Evolutionary conservation across 495 filamentous ascomycete species (phyloP), one percentile per base, ranked within the genome.

Genomic region (Entonaema liquescens): DNA sequence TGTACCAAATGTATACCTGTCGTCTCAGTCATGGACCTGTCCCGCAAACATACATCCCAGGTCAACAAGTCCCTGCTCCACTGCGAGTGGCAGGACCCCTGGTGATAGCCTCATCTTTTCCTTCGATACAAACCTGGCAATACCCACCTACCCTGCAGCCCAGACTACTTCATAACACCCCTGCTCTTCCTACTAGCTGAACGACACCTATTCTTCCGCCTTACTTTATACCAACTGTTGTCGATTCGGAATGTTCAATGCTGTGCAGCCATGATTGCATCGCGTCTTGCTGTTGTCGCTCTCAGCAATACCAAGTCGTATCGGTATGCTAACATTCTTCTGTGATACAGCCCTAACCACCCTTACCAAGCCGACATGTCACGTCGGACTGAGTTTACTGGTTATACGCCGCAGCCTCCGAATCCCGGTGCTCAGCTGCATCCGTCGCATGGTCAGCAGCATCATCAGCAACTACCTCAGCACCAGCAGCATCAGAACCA

Each of bases 351-450:
- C 72, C 50, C 73, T 11, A 80, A 79, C 59, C 74, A 78, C 64
- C 59, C 78, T 25, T 79, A 79, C 58, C 79, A 80, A 69, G 71
- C 77, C 68, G 79, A 83, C 65, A 76, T 83, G 79, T 73, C 76
- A 64, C 81, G 81, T 54, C 78, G 82, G 58, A 81, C 80, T 59
- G 80, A 82, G 50, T 79, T 75, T 29, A 52, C 70, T 65, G 70
- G 73, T 62, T 77, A 75, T 68, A 50, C 70, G 26, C 58, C 64
- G 15, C 70, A 70, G 42, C 64, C 67, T 52, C 63, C 68, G 15
- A 77, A 75, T 54, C 64, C 75, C 8, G 73, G 70, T 52, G 70
- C 80, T 65, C 74, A 74, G 57, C 67, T 70, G 17, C 75, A 77
- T 35, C 75, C 70, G 36, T 62, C 71, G 31, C 75, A 77, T 40